phyloP scores from a whole-genome alignment of 2,329 filamentous ascomycete species.

The Stagonosporopsis chrysanthemi region DNA sequence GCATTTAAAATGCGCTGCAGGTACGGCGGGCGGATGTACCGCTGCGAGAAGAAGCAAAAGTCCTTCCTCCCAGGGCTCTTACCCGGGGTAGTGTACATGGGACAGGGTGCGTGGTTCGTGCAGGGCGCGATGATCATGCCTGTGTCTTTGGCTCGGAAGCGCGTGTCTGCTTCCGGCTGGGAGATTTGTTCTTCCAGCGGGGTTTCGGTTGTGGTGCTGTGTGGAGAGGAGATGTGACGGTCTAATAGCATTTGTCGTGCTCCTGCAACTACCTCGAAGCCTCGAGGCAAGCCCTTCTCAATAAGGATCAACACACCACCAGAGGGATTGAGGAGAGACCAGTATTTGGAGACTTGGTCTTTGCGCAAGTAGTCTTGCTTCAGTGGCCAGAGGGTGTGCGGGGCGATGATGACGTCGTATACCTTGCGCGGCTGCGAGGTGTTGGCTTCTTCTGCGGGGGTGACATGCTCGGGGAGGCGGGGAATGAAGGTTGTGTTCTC shows the following conservation, averaged over 20 bases:
- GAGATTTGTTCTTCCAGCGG: slow-evolving; percentile 51
- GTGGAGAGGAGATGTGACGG: slow-evolving; percentile 73
- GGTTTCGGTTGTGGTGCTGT: slow-evolving; percentile 53
- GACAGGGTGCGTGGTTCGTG: slow-evolving; percentile 87
- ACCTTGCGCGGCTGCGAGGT: slow-evolving; percentile 67
- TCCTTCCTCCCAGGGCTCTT: slow-evolving; percentile 79
- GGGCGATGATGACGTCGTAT: slow-evolving; percentile 89
- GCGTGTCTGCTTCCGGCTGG: slow-evolving; percentile 47
- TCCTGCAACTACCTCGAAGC: slow-evolving; percentile 90
- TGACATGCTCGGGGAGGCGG: slow-evolving; percentile 85
- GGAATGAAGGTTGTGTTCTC: slow-evolving; percentile 92
- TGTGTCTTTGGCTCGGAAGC: slow-evolving; percentile 57
- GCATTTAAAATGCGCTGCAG: slow-evolving; percentile 78
- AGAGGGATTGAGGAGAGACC: slow-evolving; percentile 82
- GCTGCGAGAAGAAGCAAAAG: slow-evolving; percentile 89
- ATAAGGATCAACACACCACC: slow-evolving; percentile 87
- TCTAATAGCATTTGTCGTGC: slow-evolving; percentile 81
- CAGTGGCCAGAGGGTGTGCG: slow-evolving; percentile 79
- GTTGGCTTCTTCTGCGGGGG: slow-evolving; percentile 60
- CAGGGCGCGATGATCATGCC: slow-evolving; percentile 73
- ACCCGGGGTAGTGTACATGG: slow-evolving; percentile 82
- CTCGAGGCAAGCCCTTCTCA: slow-evolving; percentile 89
- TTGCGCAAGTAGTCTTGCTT: slow-evolving; percentile 80
- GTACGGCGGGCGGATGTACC: slow-evolving; percentile 84
- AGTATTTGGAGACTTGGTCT: slow-evolving; percentile 83